These are phyloP conservation scores for Rhododendron mucronatum DNA, from an alignment of 148 eudicot species.

Conservation along the genomic window DNA sequence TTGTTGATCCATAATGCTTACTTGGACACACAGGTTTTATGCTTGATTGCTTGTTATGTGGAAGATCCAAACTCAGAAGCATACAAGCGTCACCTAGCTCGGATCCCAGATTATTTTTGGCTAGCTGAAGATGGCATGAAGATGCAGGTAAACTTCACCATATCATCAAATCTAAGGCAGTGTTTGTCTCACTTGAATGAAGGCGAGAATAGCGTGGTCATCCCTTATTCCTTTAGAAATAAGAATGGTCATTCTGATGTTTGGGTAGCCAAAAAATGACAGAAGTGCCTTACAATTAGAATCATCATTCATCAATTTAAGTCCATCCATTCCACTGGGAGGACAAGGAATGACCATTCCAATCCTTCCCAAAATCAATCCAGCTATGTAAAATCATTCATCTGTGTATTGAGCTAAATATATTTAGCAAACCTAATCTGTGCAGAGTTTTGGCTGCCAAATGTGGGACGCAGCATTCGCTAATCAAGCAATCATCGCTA, in stretches of 20 bases:
- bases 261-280: neutral
- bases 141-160: conserved; percentile 40
- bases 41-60: conserved; percentile 65
- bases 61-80: conserved; percentile 65
- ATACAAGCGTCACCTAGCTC: conserved; percentile 53
- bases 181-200: neutral
- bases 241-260: neutral
- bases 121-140: conserved; percentile 72
- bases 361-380: neutral
- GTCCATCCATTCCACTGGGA: neutral
- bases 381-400: neutral
- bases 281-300: neutral
- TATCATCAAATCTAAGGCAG: neutral
- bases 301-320: neutral
- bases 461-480: conserved; percentile 52
- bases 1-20: neutral
- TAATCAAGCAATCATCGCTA: conserved; percentile 41
- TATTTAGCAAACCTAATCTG: neutral
- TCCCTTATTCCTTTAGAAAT: neutral
- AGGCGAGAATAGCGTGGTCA: neutral
- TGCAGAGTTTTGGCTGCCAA: conserved; percentile 49
- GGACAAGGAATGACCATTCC: neutral
- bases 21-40: conserved; percentile 28
- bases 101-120: conserved; percentile 66
- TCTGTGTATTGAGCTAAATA: neutral